Conservation (phyloP, 331 rosid species). For the Malus hybrid region DNA sequence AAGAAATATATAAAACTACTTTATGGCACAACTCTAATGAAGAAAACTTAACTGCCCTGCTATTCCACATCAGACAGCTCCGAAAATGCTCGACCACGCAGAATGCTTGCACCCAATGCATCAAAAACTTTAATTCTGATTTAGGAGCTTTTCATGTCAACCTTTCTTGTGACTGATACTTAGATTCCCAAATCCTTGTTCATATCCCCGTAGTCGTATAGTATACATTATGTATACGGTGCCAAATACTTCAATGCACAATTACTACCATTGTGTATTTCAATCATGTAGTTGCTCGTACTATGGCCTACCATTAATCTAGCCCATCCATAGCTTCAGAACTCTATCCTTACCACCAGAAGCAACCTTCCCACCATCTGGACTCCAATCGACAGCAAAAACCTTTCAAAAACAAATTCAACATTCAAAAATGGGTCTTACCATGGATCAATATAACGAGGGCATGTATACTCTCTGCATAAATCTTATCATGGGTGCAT, state of each 20-base stretch:
- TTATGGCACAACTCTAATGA: background rate
- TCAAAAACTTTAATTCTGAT: background rate
- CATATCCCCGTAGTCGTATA: background rate
- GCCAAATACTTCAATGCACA: background rate
- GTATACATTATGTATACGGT: background rate
- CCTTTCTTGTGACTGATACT: background rate
- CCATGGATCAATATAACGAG: background rate
- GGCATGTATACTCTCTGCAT: rapidly evolving
- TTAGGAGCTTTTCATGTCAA: background rate
- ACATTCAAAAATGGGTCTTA: background rate
- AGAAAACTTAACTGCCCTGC: background rate
- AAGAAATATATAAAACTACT: background rate
- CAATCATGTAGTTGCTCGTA: background rate
- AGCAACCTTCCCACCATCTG: constrained; percentile 94
- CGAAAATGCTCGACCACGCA: background rate
- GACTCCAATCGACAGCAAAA: constrained; percentile 95
- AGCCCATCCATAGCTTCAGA: constrained; percentile 97
- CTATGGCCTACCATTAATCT: background rate
- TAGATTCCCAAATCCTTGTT: background rate
- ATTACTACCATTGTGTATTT: background rate
- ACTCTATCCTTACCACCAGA: constrained; percentile 97
- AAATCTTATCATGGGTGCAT: background rate
- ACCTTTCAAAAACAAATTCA: constrained; percentile 40
- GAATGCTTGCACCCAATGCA: background rate
- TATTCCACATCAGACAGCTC: background rate